Percentiles rank a stretch among this genome's conserved stretches.
These are phyloP conservation scores for Thelonectria blattea DNA, from an alignment of 2,329 filamentous ascomycete genomes.

Conservation along the genomic window DNA sequence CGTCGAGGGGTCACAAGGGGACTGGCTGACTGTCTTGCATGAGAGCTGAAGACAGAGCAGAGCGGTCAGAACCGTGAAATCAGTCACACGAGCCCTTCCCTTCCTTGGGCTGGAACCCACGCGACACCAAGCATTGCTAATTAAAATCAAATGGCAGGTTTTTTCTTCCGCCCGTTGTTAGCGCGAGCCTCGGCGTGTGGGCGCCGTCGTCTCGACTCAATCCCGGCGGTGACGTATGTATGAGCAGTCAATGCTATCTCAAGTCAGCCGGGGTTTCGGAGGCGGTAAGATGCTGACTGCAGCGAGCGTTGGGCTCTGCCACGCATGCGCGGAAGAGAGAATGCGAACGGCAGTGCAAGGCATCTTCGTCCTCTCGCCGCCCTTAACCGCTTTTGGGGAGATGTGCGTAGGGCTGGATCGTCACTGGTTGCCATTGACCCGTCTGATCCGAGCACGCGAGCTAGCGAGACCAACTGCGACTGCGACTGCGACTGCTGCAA, in stretches of 20 bases:
- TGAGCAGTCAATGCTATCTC: background rate
- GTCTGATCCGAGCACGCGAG: background rate
- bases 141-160: background rate
- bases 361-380: background rate
- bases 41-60: background rate
- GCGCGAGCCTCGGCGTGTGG: too few relatives aligned
- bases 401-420: background rate
- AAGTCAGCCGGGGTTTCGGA: background rate
- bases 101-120: constrained; percentile 4
- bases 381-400: background rate
- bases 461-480: background rate
- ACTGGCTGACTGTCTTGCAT: background rate
- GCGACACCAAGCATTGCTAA: background rate
- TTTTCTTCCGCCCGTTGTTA: too few relatives aligned
- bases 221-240: too few relatives aligned
- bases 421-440: background rate
- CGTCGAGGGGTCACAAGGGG: background rate
- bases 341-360: background rate
- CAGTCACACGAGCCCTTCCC: background rate
- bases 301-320: background rate
- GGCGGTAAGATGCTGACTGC: background rate
- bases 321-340: background rate
- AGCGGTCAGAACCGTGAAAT: background rate
- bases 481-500: background rate
- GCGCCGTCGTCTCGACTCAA: too few relatives aligned